phyloP scores from a whole-genome alignment of 805 yeast genomes.

The Candida montana region DNA sequence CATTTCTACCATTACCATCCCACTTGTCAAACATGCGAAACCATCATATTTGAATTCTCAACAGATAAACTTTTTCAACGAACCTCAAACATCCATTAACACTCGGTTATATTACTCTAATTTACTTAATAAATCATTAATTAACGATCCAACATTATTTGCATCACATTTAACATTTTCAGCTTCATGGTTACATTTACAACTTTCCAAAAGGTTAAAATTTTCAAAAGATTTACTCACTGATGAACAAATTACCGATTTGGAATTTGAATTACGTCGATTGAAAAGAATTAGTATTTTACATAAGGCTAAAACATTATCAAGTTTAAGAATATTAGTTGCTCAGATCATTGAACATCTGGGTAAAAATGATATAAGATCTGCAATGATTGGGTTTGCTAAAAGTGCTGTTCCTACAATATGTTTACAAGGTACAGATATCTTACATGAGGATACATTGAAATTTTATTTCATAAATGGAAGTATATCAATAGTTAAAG shows the following conservation, averaged over 20 bases:
- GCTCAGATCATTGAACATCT: conserved; percentile 12
- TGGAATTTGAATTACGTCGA: conserved; percentile 1
- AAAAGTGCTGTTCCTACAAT: conserved; percentile 11
- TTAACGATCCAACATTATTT: conserved; percentile 6
- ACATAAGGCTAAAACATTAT: conserved; percentile 9
- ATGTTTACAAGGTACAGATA: conserved; percentile 16
- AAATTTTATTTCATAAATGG: conserved; percentile 17
- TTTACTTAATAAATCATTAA: conserved; percentile 11
- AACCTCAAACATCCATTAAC: conserved; percentile 3
- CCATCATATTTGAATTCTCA: conserved; percentile 12
- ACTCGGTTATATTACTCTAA: conserved; percentile 11
- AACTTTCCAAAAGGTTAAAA: conserved; percentile 12
- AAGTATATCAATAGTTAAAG: conserved; percentile 12
- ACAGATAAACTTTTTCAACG: conserved; percentile 9
- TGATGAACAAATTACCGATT: conserved; percentile 2
- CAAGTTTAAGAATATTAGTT: conserved; percentile 10
- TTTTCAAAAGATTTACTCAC: background rate
- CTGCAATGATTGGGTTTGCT: conserved; percentile 5
- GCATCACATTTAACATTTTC: conserved; percentile 8
- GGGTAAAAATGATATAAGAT: conserved; percentile 3
- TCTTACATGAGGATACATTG: conserved; percentile 6
- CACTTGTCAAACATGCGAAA: conserved; percentile 12
- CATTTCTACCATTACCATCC: no score
- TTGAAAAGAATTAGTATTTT: conserved; percentile 3
- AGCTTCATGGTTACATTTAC: conserved; percentile 16